A percentile compares a stretch with the other conserved stretches of the same genome.
These are phyloP conservation scores for Mycena indigotica DNA, from an alignment of 768 basidiomycete genomes.

Conservation along the genomic window DNA sequence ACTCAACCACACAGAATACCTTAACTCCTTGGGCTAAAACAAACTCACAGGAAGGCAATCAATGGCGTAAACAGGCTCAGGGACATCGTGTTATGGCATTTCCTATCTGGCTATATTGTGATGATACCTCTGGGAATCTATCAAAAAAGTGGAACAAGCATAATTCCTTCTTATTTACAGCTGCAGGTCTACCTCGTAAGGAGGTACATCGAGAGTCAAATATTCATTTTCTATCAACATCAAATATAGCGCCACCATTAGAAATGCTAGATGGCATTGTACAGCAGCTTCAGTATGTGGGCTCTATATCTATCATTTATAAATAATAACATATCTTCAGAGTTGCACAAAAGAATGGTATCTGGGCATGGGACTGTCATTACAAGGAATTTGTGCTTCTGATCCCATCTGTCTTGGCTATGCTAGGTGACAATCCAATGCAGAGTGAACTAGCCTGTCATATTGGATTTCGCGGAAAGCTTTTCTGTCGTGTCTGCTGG, in stretches of 20 bases:
- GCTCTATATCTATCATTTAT: neutral
- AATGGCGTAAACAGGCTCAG: constrained; percentile 5
- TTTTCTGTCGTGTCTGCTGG: constrained; percentile 44
- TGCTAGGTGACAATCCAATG: constrained; percentile 52
- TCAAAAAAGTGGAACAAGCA: constrained; percentile 32
- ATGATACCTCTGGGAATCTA: constrained; percentile 35
- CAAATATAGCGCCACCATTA: constrained; percentile 30
- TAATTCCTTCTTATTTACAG: constrained; percentile 26
- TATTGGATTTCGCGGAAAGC: constrained; percentile 39
- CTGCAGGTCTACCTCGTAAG: constrained; percentile 16
- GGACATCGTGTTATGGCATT: constrained; percentile 24
- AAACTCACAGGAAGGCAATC: constrained; percentile 6
- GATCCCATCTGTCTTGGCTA: constrained; percentile 32
- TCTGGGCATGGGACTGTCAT: constrained; percentile 41
- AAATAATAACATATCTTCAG: neutral
- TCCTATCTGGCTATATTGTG: constrained; percentile 31
- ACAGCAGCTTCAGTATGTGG: constrained; percentile 24
- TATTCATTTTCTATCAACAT: constrained; percentile 25
- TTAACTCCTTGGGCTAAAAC: neutral
- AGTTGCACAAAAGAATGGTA: constrained; percentile 29
- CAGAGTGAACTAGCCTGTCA: constrained; percentile 48
- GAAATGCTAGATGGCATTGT: constrained; percentile 35
- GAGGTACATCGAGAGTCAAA: constrained; percentile 10
- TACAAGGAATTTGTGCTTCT: constrained; percentile 32
- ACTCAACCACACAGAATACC: neutral